A percentile compares a stretch with the other conserved stretches of the same genome.
phyloP scores from a whole-genome alignment of 495 filamentous ascomycete genomes.

The Penicillium herquei region DNA sequence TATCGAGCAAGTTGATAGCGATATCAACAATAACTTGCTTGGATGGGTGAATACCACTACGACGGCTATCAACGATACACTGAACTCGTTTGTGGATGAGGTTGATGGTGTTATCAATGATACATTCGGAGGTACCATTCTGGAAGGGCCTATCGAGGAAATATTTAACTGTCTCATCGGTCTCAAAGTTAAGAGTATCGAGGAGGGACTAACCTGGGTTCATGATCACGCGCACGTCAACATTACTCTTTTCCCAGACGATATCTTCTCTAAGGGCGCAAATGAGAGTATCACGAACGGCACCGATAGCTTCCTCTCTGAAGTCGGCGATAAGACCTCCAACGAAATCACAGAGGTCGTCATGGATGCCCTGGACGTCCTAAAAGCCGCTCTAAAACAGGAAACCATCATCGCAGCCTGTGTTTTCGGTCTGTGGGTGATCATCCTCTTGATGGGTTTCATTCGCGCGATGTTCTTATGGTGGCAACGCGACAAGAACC shows the following conservation, averaged over 20 bases:
- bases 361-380: slow-evolving; percentile 56
- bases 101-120: slow-evolving; percentile 67
- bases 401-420: slow-evolving; percentile 75
- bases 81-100: slow-evolving; percentile 75
- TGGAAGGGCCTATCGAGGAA: slow-evolving; percentile 68
- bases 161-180: slow-evolving; percentile 74
- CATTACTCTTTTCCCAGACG: slow-evolving; percentile 72
- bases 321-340: slow-evolving; percentile 63
- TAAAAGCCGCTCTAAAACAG: slow-evolving; percentile 62
- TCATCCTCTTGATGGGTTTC: slow-evolving; percentile 73
- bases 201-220: slow-evolving; percentile 88
- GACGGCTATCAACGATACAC: slow-evolving; percentile 75
- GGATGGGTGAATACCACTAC: slow-evolving; percentile 88
- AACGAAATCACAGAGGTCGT: slow-evolving; percentile 82
- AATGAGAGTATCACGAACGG: slow-evolving; percentile 54
- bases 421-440: slow-evolving; percentile 70
- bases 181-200: slow-evolving; percentile 70
- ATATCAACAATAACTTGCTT: slow-evolving; percentile 81
- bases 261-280: slow-evolving; percentile 84
- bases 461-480: slow-evolving; percentile 58
- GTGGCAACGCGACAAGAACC: slow-evolving; percentile 38
- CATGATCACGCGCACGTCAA: slow-evolving; percentile 78
- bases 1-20: slow-evolving; percentile 61
- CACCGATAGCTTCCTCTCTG: slow-evolving; percentile 69
- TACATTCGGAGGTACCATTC: slow-evolving; percentile 77